Evolutionary conservation across 345 rosid genomes (phyloP).

Genomic region (Fremontodendron californicum): DNA sequence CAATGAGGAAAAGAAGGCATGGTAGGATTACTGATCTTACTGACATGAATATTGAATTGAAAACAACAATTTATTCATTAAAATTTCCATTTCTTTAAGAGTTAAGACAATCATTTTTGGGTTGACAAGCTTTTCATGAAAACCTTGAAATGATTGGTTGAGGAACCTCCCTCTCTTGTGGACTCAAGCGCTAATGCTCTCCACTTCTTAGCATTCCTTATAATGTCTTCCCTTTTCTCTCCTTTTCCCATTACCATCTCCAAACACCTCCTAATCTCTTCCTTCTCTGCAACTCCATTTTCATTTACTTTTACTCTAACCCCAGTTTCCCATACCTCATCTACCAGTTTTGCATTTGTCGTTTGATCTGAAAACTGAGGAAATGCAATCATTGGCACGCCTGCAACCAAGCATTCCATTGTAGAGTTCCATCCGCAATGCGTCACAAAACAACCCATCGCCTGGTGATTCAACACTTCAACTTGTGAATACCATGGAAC

Average conservation of each 20-base stretch:
- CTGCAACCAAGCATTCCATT: conserved; percentile 31
- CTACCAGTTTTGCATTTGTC: conserved; percentile 34
- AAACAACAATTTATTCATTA: no score
- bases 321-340: conserved; percentile 34
- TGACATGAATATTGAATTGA: no score
- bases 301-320: conserved; percentile 16
- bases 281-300: conserved; percentile 22
- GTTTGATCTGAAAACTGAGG: conserved; percentile 42
- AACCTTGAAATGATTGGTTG: conserved; percentile 22
- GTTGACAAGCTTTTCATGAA: conserved; percentile 15
- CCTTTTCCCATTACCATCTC: conserved; percentile 29
- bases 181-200: conserved; percentile 34
- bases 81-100: no score
- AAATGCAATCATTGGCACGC: conserved; percentile 35
- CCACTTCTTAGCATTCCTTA: conserved; percentile 31
- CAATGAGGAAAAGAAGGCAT: no score
- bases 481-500: conserved; percentile 48
- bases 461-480: conserved; percentile 35
- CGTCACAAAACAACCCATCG: conserved; percentile 41
- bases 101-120: neutral
- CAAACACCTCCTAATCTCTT: conserved; percentile 33
- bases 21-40: no score
- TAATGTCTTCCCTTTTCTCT: conserved; percentile 24
- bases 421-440: conserved; percentile 51
- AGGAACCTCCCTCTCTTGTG: conserved; percentile 25